Percentiles rank a stretch among this genome's conserved stretches.
Conservation (phyloP, 2,329 filamentous ascomycete species). For the Colletotrichum aenigma region DNA sequence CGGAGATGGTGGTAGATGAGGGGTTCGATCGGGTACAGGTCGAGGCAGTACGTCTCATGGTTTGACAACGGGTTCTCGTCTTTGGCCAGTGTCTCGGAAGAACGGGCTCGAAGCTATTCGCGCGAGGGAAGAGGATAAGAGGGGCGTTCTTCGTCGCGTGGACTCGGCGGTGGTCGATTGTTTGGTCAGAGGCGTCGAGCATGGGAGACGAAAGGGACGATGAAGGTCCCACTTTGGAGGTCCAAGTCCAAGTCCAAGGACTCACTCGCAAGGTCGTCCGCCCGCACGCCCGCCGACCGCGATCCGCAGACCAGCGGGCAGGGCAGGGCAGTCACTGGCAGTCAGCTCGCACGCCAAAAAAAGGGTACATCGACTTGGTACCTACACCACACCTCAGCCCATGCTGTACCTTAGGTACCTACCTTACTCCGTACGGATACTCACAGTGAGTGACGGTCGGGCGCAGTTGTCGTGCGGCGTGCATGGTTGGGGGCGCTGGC, state of each 20-base stretch:
- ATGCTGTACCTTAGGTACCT: not conserved
- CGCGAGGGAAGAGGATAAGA: not conserved
- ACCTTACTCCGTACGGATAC: not conserved
- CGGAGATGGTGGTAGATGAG: not conserved
- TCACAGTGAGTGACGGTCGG: not conserved
- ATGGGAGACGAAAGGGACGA: slow-evolving; percentile 3
- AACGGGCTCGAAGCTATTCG: slow-evolving; percentile 3
- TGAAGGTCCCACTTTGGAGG: not conserved
- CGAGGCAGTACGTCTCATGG: slow-evolving; percentile 3
- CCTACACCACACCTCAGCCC: not conserved
- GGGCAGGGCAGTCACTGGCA: not conserved
- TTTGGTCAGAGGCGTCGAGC: not conserved
- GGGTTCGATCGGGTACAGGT: not conserved
- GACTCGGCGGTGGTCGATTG: slow-evolving; percentile 2
- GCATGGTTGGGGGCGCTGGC: not conserved
- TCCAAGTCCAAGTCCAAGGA: not conserved
- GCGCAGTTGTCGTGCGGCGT: not conserved
- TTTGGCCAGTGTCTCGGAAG: not conserved
- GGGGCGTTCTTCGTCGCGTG: slow-evolving; percentile 9
- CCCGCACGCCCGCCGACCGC: not conserved
- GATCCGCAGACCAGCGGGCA: not conserved
- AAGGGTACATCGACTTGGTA: not conserved
- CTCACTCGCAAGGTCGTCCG: not conserved
- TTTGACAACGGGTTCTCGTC: not conserved
- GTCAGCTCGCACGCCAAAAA: not conserved